Evolutionary conservation across 805 yeast genomes (phyloP).

Genomic region (Zygosaccharomyces bailii): DNA sequence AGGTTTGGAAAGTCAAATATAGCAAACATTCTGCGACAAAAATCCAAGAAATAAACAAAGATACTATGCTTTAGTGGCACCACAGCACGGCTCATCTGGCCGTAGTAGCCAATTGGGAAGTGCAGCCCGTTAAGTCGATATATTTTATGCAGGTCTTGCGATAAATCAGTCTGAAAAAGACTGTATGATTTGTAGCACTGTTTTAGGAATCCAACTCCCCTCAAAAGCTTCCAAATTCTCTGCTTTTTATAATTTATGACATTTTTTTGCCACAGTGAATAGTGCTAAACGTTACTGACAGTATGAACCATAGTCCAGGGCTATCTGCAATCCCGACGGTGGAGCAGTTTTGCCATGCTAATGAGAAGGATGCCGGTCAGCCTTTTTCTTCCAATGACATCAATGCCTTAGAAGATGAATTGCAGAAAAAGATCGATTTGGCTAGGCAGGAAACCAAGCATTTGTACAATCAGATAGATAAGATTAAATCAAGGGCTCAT

Average conservation of each 20-base stretch:
- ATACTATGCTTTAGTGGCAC: background rate
- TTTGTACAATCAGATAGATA: constrained; percentile 49
- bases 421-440: constrained; percentile 30
- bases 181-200: background rate
- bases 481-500: constrained; percentile 40
- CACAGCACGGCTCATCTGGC: background rate
- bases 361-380: constrained; percentile 1
- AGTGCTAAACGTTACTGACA: background rate
- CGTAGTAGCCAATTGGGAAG: background rate
- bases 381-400: constrained; percentile 7
- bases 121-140: background rate
- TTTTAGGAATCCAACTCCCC: background rate
- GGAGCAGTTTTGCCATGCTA: background rate
- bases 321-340: background rate
- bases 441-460: constrained; percentile 47
- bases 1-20: constrained; percentile 1
- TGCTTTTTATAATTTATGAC: background rate
- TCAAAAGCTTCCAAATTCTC: background rate
- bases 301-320: constrained; percentile 1
- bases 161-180: background rate
- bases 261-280: no score
- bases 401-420: constrained; percentile 22
- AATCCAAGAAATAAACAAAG: background rate
- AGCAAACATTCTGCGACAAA: background rate
- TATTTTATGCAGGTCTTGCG: background rate